Conservation (phyloP, 805 yeast genomes). For the Pichia scutulata region DNA sequence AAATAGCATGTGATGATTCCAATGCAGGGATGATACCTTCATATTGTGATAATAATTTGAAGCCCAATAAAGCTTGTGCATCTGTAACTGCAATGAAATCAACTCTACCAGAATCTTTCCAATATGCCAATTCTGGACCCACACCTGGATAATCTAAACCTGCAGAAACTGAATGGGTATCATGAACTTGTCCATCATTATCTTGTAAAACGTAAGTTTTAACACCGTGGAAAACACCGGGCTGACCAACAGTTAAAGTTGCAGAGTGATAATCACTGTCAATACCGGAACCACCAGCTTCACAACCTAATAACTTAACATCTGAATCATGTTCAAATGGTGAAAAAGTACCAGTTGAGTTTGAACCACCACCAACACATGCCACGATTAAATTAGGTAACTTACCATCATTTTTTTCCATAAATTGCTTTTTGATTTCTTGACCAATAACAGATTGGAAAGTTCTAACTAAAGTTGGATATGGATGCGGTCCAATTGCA, state of each 20-base stretch:
- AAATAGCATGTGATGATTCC: slow-evolving; percentile 95
- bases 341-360: slow-evolving; percentile 91
- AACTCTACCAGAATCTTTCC: slow-evolving; percentile 94
- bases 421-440: slow-evolving; percentile 90
- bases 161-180: slow-evolving; percentile 96
- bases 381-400: slow-evolving; percentile 94
- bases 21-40: slow-evolving; percentile 99
- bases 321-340: slow-evolving; percentile 79
- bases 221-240: slow-evolving; percentile 98
- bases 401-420: slow-evolving; percentile 65
- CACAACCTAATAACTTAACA: slow-evolving; percentile 86
- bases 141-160: slow-evolving; percentile 99
- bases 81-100: slow-evolving; percentile 87
- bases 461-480: slow-evolving; percentile 95
- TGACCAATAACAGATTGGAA: slow-evolving; percentile 96
- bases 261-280: slow-evolving; percentile 90
- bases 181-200: slow-evolving; percentile 91
- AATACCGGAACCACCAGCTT: slow-evolving; percentile 98
- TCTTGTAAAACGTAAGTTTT: slow-evolving; percentile 89
- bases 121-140: slow-evolving; percentile 93
- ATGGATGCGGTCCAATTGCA: slow-evolving; percentile 99
- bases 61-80: slow-evolving; percentile 90
- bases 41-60: slow-evolving; percentile 77
- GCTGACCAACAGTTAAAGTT: slow-evolving; percentile 86
- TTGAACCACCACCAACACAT: slow-evolving; percentile 99